Percentiles rank a stretch among this genome's conserved stretches.
Conservation (phyloP, 352 stramenopile species). For the Phytophthora macrochlamydospora region DNA sequence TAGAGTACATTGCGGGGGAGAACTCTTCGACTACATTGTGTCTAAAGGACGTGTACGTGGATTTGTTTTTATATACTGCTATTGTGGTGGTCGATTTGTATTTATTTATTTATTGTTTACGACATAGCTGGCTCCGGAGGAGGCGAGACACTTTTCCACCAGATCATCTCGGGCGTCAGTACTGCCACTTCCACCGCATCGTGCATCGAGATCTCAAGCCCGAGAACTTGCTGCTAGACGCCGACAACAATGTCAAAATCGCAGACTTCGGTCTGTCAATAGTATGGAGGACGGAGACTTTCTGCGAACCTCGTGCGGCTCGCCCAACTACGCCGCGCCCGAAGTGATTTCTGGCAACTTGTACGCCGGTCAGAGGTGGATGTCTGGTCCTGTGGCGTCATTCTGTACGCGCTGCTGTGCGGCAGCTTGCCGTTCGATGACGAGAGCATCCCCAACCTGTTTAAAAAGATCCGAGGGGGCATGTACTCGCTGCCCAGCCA, state of each 20-base stretch:
- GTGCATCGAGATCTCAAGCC: constrained; percentile 99
- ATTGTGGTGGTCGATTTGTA: constrained; percentile 5
- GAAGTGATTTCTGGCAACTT: constrained; percentile 99
- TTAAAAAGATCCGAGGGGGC: constrained; percentile 98
- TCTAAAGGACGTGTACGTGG: constrained; percentile 88
- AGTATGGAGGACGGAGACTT: constrained; percentile 99
- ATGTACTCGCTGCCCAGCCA: constrained; percentile 98
- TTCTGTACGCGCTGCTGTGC: constrained; percentile 99
- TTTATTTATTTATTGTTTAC: constrained; percentile 21
- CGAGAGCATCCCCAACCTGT: constrained; percentile 98
- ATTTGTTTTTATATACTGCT: neutral
- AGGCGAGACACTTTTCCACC: constrained; percentile 99
- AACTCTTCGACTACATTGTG: constrained; percentile 99
- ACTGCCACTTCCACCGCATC: constrained; percentile 99
- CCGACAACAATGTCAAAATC: constrained; percentile 99
- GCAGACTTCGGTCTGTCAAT: constrained; percentile 99
- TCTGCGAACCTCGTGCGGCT: constrained; percentile 96
- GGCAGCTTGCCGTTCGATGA: constrained; percentile 99
- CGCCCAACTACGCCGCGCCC: constrained; percentile 99
- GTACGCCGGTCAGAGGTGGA: constrained; percentile 99
- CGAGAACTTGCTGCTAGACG: constrained; percentile 97
- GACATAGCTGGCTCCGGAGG: constrained; percentile 93
- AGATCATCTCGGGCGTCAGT: constrained; percentile 98
- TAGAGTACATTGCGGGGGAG: constrained; percentile 94
- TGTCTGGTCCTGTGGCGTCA: constrained; percentile 99